phyloP scores from a whole-genome alignment of 148 eudicot genomes.

The Limonium bicolor region DNA sequence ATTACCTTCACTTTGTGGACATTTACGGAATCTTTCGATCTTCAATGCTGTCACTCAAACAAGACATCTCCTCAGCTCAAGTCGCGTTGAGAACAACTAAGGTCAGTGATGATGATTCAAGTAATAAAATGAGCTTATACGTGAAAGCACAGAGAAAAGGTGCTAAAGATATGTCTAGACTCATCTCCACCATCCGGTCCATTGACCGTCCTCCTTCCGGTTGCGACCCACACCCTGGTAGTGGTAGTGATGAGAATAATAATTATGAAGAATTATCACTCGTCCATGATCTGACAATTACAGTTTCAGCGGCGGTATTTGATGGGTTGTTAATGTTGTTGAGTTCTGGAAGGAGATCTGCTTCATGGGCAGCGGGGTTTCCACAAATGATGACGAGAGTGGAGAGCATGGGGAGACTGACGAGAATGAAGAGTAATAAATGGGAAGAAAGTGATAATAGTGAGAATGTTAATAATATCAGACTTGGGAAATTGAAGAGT shows the following conservation, averaged over 20 bases:
- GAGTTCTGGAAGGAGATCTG: conserved; percentile 10
- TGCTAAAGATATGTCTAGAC: conserved; percentile 31
- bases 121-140: conserved; percentile 22
- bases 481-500: conserved; percentile 13
- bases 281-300: conserved; percentile 27
- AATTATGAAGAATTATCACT: conserved; percentile 25
- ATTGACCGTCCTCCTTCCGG: conserved; percentile 1
- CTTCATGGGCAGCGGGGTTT: conserved; percentile 20
- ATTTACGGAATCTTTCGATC: conserved; percentile 50
- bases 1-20: conserved; percentile 50
- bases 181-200: conserved; percentile 21
- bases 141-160: conserved; percentile 41
- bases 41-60: conserved; percentile 28
- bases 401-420: conserved; percentile 17
- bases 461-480: conserved; percentile 9
- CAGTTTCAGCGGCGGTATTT: conserved; percentile 41
- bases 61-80: conserved; percentile 49
- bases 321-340: conserved; percentile 26
- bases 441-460: conserved; percentile 31
- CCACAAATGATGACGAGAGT: conserved; percentile 15
- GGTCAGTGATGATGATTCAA: conserved; percentile 35
- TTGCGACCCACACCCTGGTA: neutral
- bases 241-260: conserved; percentile 9
- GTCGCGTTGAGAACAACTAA: conserved; percentile 42
- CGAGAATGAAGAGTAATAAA: conserved; percentile 11